Conservation (phyloP, 495 filamentous ascomycete genomes). For the Amphirosellinia nigrospora region DNA sequence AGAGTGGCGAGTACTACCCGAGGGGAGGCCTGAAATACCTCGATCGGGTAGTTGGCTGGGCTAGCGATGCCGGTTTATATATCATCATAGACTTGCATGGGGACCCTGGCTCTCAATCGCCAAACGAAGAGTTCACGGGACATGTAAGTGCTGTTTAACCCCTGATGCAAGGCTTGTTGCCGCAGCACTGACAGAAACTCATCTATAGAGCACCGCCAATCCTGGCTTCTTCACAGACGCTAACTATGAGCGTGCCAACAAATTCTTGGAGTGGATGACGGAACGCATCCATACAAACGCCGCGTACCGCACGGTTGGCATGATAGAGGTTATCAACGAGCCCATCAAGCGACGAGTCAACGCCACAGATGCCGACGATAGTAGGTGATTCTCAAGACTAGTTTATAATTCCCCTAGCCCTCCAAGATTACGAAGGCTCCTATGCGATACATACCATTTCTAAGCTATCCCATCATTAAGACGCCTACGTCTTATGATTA, state of each 20-base stretch:
- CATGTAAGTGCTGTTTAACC: conserved; percentile 33
- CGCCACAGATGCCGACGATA: conserved; percentile 37
- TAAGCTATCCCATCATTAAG: neutral
- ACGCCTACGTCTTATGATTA: neutral
- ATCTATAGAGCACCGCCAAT: neutral
- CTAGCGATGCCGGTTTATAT: conserved; percentile 59
- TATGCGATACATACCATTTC: neutral
- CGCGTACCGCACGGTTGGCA: conserved; percentile 53
- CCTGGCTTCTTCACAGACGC: conserved; percentile 56
- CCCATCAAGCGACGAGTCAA: conserved; percentile 51
- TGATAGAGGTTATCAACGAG: conserved; percentile 65
- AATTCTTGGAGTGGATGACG: conserved; percentile 63
- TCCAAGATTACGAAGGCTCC: neutral
- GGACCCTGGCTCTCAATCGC: conserved; percentile 61
- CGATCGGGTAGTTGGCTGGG: conserved; percentile 40
- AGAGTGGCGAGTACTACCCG: conserved; percentile 55
- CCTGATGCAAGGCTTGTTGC: neutral
- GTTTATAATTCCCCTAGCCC: no score
- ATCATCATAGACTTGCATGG: conserved; percentile 65
- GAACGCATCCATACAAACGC: conserved; percentile 54
- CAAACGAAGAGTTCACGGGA: conserved; percentile 58
- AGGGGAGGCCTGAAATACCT: conserved; percentile 55
- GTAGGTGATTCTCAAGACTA: neutral
- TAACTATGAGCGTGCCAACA: conserved; percentile 60
- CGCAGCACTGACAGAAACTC: conserved; percentile 41